These are phyloP conservation scores for Botrytis byssoidea DNA, from an alignment of 2,329 filamentous ascomycete genomes.

Conservation along the genomic window DNA sequence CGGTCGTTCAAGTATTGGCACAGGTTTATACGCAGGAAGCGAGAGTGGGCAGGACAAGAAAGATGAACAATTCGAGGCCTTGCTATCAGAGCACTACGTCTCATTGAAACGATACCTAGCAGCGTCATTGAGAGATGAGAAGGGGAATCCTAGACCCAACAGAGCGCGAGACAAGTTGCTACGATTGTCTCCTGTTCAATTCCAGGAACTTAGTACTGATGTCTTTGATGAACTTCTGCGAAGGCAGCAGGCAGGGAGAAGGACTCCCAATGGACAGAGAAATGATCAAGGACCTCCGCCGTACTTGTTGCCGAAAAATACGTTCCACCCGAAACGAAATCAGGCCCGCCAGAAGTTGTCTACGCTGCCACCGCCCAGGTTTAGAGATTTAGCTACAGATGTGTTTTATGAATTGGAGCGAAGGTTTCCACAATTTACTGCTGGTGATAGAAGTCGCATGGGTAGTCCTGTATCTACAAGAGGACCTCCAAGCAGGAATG, in stretches of 20 bases:
- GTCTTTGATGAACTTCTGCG: constrained; percentile 93
- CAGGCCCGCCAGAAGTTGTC: constrained; percentile 95
- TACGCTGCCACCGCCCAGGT: constrained; percentile 80
- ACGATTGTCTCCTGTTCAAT: constrained; percentile 85
- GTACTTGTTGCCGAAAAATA: constrained; percentile 78
- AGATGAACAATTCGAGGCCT: constrained; percentile 62
- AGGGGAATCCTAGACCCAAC: constrained; percentile 72
- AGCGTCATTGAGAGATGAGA: constrained; percentile 69
- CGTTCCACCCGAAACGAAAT: constrained; percentile 95
- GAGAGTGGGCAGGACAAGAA: constrained; percentile 62
- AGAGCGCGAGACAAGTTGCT: constrained; percentile 93
- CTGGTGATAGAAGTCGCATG: constrained; percentile 64
- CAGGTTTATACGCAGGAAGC: constrained; percentile 64
- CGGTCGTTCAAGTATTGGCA: constrained; percentile 79
- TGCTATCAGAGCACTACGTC: constrained; percentile 77
- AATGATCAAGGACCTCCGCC: constrained; percentile 56
- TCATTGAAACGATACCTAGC: constrained; percentile 68
- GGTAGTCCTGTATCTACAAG: constrained; percentile 68
- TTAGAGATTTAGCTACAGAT: constrained; percentile 89
- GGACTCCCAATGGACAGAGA: constrained; percentile 51
- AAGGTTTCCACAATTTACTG: constrained; percentile 78
- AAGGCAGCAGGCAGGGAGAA: constrained; percentile 67
- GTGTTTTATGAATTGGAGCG: constrained; percentile 94
- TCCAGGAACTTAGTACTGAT: constrained; percentile 96
- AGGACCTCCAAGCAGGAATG: constrained; percentile 55